phyloP scores from a whole-genome alignment of 306 rosid species.

The Purshia tridentata region DNA sequence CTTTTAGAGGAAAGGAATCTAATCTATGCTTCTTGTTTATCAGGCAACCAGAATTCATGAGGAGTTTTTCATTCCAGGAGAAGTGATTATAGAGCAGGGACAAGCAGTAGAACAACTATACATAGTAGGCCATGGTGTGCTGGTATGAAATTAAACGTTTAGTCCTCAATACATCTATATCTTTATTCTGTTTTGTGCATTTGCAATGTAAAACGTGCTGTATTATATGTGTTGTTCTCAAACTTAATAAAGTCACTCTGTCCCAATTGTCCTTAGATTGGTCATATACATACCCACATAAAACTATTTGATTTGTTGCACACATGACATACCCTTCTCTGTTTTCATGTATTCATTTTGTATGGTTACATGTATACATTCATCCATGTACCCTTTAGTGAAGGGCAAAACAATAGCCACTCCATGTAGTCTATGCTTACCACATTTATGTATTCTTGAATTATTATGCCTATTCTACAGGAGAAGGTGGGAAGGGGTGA shows the following conservation, averaged over 20 bases:
- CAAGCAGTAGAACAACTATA: conserved; percentile 53
- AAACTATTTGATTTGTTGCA: not conserved
- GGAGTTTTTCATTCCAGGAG: conserved; percentile 66
- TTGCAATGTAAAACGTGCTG: not conserved
- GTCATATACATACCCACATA: not conserved
- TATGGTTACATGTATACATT: not conserved
- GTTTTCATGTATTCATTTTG: not conserved
- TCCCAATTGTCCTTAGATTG: not conserved
- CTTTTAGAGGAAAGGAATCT: conserved; percentile 15
- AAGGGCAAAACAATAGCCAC: not conserved
- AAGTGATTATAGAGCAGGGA: conserved; percentile 58
- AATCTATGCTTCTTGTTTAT: conserved; percentile 19
- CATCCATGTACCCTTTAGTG: not conserved
- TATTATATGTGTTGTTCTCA: not conserved
- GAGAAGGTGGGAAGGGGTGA: conserved; percentile 38
- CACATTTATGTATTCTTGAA: not conserved
- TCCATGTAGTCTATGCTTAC: not conserved
- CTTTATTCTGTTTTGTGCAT: not conserved
- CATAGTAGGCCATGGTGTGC: conserved; percentile 53
- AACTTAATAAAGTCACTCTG: not conserved
- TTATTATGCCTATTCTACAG: conserved; percentile 27
- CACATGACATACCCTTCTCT: not conserved
- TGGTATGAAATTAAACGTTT: conserved; percentile 38
- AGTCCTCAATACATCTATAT: not conserved
- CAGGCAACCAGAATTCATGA: conserved; percentile 56